Evolutionary conservation across 192 early-diverging fungal genomes (phyloP).

Genomic region (Coemansia sp.): DNA sequence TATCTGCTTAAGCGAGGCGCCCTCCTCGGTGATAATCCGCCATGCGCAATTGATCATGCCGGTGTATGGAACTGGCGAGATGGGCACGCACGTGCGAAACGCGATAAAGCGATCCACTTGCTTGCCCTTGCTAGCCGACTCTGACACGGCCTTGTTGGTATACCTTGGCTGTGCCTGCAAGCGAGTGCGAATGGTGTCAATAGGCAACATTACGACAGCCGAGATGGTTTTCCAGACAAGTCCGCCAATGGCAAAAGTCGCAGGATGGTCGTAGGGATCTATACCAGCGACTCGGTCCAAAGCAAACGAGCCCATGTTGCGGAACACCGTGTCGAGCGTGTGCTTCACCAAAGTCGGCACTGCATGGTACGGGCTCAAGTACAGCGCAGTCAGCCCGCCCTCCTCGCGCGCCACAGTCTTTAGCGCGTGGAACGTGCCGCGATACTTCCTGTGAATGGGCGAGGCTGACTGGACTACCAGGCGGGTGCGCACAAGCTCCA

Average conservation of each 20-base stretch:
- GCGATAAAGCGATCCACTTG: conserved; percentile 36
- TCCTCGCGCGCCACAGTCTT: conserved; percentile 79
- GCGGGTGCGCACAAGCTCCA: conserved; percentile 90
- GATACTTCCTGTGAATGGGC: conserved; percentile 80
- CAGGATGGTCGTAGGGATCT: conserved; percentile 64
- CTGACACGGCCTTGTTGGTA: conserved; percentile 27
- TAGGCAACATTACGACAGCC: conserved; percentile 74
- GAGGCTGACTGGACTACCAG: conserved; percentile 83
- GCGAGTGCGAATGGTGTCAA: conserved; percentile 86
- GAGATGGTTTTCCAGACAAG: conserved; percentile 74
- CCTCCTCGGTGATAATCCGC: conserved; percentile 77
- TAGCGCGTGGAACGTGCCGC: conserved; percentile 76
- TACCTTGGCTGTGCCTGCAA: conserved; percentile 81
- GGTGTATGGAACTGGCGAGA: conserved; percentile 71
- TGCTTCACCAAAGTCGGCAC: conserved; percentile 83
- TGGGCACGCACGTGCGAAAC: conserved; percentile 69
- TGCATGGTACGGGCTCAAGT: conserved; percentile 67
- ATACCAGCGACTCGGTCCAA: conserved; percentile 66
- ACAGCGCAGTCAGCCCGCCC: conserved; percentile 70
- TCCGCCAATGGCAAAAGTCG: conserved; percentile 62
- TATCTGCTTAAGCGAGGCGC: conserved; percentile 46
- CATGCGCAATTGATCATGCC: conserved; percentile 71
- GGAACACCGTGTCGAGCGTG: conserved; percentile 71
- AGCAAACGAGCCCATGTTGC: conserved; percentile 66
- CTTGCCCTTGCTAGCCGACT: background rate